A percentile compares a stretch with the other conserved stretches of the same genome.
These are phyloP conservation scores for Oropetium thomaeum DNA, from an alignment of 176 grass and related monocot genomes.

Conservation along the genomic window DNA sequence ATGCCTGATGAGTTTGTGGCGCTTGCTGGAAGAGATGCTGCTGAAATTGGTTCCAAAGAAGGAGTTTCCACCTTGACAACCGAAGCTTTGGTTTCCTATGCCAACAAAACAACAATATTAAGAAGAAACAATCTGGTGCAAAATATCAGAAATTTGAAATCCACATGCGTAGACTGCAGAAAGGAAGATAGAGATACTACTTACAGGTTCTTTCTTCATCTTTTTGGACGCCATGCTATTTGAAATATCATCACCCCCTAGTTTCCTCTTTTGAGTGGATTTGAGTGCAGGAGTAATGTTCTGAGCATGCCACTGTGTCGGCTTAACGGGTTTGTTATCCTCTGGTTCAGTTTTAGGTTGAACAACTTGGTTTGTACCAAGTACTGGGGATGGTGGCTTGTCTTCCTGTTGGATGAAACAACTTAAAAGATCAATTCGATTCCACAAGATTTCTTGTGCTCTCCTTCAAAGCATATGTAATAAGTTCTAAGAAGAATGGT, in stretches of 20 bases:
- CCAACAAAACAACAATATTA: constrained; percentile 20
- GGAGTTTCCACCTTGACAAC: constrained; percentile 37
- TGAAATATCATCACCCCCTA: constrained; percentile 41
- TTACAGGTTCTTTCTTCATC: constrained; percentile 61
- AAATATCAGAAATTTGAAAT: constrained; percentile 19
- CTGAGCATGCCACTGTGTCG: constrained; percentile 23
- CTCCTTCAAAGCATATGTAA: neutral
- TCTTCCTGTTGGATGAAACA: constrained; percentile 60
- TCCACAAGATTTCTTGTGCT: neutral
- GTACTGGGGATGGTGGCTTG: constrained; percentile 42
- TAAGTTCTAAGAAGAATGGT: constrained; percentile 30
- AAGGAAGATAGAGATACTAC: constrained; percentile 27
- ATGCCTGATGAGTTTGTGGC: constrained; percentile 24
- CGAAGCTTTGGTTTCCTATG: constrained; percentile 31
- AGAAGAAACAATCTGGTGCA: neutral
- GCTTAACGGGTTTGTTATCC: constrained; percentile 51
- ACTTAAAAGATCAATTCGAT: constrained; percentile 16
- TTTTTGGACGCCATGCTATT: constrained; percentile 42
- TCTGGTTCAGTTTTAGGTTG: constrained; percentile 52
- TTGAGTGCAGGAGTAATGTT: constrained; percentile 43
- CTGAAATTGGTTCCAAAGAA: constrained; percentile 32
- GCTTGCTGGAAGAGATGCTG: constrained; percentile 24
- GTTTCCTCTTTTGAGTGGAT: constrained; percentile 66
- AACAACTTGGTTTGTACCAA: constrained; percentile 57
- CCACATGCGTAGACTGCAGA: neutral